Evolutionary conservation across 202 grass and related monocot genomes (phyloP), one percentile per base, ranked within the genome.

Genomic region (Zizania palustris): DNA sequence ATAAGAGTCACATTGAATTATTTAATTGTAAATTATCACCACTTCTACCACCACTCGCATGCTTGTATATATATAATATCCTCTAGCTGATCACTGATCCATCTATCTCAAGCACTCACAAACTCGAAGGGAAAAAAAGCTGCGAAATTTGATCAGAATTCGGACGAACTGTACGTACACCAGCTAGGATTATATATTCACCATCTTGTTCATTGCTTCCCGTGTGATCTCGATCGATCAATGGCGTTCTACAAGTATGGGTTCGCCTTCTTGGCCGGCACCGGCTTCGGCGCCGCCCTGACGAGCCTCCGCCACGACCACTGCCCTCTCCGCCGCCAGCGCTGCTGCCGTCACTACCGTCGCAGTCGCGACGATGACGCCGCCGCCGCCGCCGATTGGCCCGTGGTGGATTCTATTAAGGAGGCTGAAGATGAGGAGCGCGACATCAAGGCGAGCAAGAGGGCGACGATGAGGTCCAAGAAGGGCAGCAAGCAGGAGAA

Each of bases 191-290:
- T n/a, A n/a, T n/a, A n/a, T n/a, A 28, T 28, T 28, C 28, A 28
- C 28, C 28, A 28, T 28, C 28, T 28, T 28, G 28, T 28, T 28
- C 28, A 28, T 28, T 28, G 28, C 28, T 5, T 51, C 5, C 36
- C 60, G 2, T 21, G 35, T 8, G 8, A 6, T 12, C 44, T 50
- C 10, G 57, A 68, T 20, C 7, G 28, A 16, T 20, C 33, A 45
- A 86, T 90, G 88, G 65, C 72, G 20, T 81, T 90, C 16, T 80
- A 67, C 71, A 84, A 84, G 58, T 84, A 78, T 35, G 88, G 80
- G 10, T 34, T 90, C 4, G 21, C 67, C 19, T 90, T 90, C 76
- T 50, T 87, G 53, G 56, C 82, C 18, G 84, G 80, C 73, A 85
- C 84, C 44, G 84, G 76, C 65, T 84, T 90, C 34, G 75, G 75